Base-by-base conservation (phyloP, 1,139 yeast genomes). In the Blastobotrys illinoisensis region DNA sequence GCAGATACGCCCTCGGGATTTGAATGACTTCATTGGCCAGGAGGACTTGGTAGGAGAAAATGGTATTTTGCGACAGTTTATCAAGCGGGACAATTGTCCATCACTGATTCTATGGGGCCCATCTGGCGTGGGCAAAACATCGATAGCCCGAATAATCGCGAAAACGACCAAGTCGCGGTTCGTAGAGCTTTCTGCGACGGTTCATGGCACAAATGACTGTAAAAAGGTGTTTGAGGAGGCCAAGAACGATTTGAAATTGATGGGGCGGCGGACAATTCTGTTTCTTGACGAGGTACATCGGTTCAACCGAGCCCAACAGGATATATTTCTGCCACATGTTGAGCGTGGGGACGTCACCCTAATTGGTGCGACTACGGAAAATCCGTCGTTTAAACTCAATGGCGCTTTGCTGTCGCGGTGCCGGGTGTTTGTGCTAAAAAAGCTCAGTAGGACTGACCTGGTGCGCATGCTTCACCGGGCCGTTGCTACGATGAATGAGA, bases 301-400 rank as follows among this genome's bases (percentile, higher is more conserved):
- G 51, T 90, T 88, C 69, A 90, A 88, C 67, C 88, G 89, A 62
- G 80, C 87, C 0, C 97, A 90, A 58, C 99, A 95, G 67, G 99
- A 95, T 69, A 73, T 88, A 26, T 80, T 95, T 55, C 62, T 71
- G 47, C 74, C 74, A 3, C 68, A 67, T 32, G 74, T 75, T 3
- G 79, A 75, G 59, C 56, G 62, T 2, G 79, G 79, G 18, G 76
- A 72, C 51, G 70, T 75, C 32, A 68, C 71, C 7, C 61, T 75
- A 46, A 83, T 93, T 53, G 99, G 99, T 0, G 98, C 99, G 7
- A 95, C 99, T 0, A 93, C 99, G 0, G 99, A 93, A 68, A 95
- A 95, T 66, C 99, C 99, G 1, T 87, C 96, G 26, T 95, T 93
- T 69, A 89, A 88, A 54, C 70, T 93, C 47, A 90, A 90, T 64